phyloP scores from a whole-genome alignment of 1,284 basidiomycete genomes.

The Schizophyllum commune region DNA sequence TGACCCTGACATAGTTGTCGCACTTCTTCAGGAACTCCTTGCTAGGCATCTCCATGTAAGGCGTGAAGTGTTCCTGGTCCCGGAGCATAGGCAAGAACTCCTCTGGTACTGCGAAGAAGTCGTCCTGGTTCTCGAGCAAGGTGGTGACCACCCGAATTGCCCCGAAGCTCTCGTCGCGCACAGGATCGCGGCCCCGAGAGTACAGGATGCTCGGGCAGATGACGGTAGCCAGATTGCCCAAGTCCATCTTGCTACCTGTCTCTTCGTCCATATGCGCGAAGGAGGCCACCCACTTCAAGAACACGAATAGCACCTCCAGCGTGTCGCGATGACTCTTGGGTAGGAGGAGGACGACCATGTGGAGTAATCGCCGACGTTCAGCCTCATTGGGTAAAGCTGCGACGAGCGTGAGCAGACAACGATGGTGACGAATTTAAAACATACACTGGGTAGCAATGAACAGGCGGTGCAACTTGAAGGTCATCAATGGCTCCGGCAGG shows the following conservation, averaged over 20 bases:
- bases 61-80: constrained; percentile 82
- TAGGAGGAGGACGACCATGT: constrained; percentile 81
- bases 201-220: constrained; percentile 94
- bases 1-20: constrained; percentile 61
- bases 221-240: constrained; percentile 95
- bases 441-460: constrained; percentile 85
- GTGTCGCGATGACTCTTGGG: constrained; percentile 95
- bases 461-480: constrained; percentile 87
- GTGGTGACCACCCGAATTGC: constrained; percentile 82
- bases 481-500: constrained; percentile 93
- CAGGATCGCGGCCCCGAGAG: constrained; percentile 79
- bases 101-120: constrained; percentile 83
- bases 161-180: constrained; percentile 90
- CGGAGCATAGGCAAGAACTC: constrained; percentile 79
- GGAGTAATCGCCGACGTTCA: constrained; percentile 80
- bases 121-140: constrained; percentile 90
- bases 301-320: constrained; percentile 96
- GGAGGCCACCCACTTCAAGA: constrained; percentile 98
- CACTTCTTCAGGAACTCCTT: constrained; percentile 91
- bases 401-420: constrained; percentile 9
- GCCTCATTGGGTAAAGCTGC: constrained; percentile 68
- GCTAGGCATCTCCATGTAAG: constrained; percentile 74
- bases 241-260: constrained; percentile 98
- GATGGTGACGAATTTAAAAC: constrained; percentile 18
- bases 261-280: constrained; percentile 98